Base-by-base conservation (phyloP, 2,329 filamentous ascomycete species). In the Drechmeria coniospora region DNA sequence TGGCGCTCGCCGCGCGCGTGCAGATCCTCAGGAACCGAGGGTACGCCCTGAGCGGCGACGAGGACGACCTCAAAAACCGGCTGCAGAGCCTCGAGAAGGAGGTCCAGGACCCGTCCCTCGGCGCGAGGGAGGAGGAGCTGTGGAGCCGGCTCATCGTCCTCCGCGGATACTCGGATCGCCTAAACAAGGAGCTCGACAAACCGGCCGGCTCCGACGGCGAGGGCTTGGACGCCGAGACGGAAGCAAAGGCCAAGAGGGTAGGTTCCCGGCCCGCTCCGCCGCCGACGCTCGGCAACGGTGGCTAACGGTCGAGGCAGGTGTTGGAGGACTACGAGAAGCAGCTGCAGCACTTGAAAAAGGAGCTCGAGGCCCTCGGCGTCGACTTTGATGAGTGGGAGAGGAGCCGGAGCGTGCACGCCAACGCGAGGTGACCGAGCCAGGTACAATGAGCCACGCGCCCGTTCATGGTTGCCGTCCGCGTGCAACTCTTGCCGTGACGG, bases 271-370 rank as follows among this genome's bases (percentile, higher is more conserved):
- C 9, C 4, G 6, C 15, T 3, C 21, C 21, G 3, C 23, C 6
- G 11, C 9, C 3, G 4, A 22, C 23, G 14, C 18, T 22, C 8
- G 21, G 12, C n/a, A n/a, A n/a, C n/a, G n/a, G n/a, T 15, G 13
- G 33, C 36, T 42, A 28, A 47, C 36, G 21, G n/a, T 5, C 14
- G 5, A 12, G n/a, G 1, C 36, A 83, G 78, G 76, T 87, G 25
- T 54, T 87, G 41, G 75, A 79, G 43, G 79, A 84, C 45, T 87
- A 86, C 49, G 77, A 86, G 49, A 79, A 75, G 48, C 80, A 87
- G 56, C 61, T 90, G 19, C 62, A 68, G 45, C 77, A 86, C 47
- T 59, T 92, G 36, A 79, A 74, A 52, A 76, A 74, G 47, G 76
- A 83, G 47, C 59, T 76, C 10, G 74, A 78, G 45, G 62, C 68